Base-by-base conservation (phyloP, 164 flowering plant genomes). In the Annona squamosa region DNA sequence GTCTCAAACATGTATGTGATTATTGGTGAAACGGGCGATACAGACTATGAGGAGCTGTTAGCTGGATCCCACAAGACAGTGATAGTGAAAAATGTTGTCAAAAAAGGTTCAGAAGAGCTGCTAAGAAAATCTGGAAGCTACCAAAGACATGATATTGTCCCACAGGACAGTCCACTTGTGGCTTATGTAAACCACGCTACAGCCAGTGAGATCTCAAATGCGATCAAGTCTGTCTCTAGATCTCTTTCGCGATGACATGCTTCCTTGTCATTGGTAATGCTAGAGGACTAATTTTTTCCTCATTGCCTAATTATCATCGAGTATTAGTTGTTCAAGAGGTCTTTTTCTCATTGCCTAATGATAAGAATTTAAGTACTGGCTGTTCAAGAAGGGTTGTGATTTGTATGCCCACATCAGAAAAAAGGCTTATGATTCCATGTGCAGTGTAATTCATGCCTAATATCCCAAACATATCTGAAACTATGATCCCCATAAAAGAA, bases 1-100 rank as follows among this genome's bases (percentile, higher is more conserved):
- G 90, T 93, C 1, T 86, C 97, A 37, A 93, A 92, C 81, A 90
- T 95, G 97, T 89, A 67, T 59, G 96, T 95, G 45, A 66, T 95
- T 68, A 85, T 90, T 16, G 98, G 99, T 1, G 99, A 93, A 71
- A 82, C 83, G 0, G 98, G 98, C 2, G 99, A 95, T 72, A 90
- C 98, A 0, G 99, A 95, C 72, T 82, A 90, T 68, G 99, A 95
- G 71, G 99, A 91, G 73, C 75, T 93, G 74, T 87, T 88, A 67
- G 81, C 93, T 0, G 99, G 98, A 6, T 77, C 95, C 17, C 99
- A 95, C 73, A 95, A 89, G 80, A 91, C 95, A 0, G 44, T 95
- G 63, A 89, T 95, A 70, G 75, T 93, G 82, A 90, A 86, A 82
- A 94, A 88, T 0, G 82, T 87, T 70, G 91, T 88, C 56, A 78